Evolutionary conservation across 345 rosid species (phyloP).

Genomic region (Rhodamnia rubescens): DNA sequence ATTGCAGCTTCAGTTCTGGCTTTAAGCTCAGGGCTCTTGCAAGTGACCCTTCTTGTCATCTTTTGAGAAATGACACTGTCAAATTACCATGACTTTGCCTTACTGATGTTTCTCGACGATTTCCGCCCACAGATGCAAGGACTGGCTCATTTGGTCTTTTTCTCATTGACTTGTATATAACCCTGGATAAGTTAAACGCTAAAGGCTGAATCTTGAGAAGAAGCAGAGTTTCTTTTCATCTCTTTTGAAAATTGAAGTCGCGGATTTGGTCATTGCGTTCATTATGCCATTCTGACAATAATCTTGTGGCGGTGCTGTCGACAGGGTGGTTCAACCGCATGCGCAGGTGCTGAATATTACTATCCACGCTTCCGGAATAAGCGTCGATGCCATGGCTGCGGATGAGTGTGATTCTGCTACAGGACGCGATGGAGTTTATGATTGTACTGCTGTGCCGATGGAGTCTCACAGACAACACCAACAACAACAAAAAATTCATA

Average conservation of each 20-base stretch:
- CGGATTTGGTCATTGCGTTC: neutral
- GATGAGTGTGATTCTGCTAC: neutral
- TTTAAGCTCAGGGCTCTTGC: neutral
- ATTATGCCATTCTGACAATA: neutral
- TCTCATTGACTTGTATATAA: neutral
- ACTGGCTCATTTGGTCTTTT: neutral
- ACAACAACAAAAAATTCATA: neutral
- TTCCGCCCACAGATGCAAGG: neutral
- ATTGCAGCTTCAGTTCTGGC: neutral
- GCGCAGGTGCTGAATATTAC: neutral
- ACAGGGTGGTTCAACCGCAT: neutral
- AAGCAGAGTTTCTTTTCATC: neutral
- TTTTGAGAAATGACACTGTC: neutral
- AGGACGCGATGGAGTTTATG: neutral
- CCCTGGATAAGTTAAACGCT: neutral
- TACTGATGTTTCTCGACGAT: neutral
- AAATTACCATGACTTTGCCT: neutral
- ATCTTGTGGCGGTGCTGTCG: neutral
- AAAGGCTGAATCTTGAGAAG: neutral
- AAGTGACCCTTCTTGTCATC: neutral
- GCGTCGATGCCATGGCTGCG: neutral
- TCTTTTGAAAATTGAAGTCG: neutral
- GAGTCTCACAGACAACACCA: neutral
- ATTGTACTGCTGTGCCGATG: neutral
- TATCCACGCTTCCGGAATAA: neutral